A percentile compares a stretch with the other conserved stretches of the same genome.
phyloP scores from a whole-genome alignment of 1,284 basidiomycete genomes.

The Heterobasidion occidentale region DNA sequence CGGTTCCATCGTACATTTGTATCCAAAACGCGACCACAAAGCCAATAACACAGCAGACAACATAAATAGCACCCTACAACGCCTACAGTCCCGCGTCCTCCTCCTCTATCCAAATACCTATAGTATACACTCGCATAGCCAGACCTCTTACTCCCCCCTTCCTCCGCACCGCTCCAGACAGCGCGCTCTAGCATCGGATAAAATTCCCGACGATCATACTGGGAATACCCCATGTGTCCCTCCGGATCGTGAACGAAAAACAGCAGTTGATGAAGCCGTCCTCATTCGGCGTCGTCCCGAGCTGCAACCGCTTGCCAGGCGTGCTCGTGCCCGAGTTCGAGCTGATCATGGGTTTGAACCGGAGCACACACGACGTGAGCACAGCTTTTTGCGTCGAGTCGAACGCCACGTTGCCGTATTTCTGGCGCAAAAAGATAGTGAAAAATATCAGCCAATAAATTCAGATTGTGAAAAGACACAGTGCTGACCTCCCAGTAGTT shows the following conservation, averaged over 20 bases:
- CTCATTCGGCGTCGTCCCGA: slow-evolving; percentile 33
- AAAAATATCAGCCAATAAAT: not conserved
- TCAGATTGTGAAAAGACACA: slow-evolving; percentile 2
- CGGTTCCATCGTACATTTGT: too few species aligned
- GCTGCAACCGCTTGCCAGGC: slow-evolving; percentile 16
- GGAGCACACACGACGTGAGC: slow-evolving; percentile 87
- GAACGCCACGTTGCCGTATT: slow-evolving; percentile 93
- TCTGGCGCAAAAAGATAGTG: slow-evolving; percentile 33
- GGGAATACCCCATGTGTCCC: slow-evolving; percentile 90
- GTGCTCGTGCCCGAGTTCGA: slow-evolving; percentile 19
- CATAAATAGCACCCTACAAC: too few species aligned
- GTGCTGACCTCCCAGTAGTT: slow-evolving; percentile 90
- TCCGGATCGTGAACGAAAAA: slow-evolving; percentile 91
- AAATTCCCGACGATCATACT: slow-evolving; percentile 89
- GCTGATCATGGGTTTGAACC: slow-evolving; percentile 58
- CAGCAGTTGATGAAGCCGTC: slow-evolving; percentile 84
- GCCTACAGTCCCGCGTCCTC: too few species aligned
- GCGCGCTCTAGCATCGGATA: slow-evolving; percentile 43
- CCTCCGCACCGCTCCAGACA: not conserved
- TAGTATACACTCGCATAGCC: too few species aligned
- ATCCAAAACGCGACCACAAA: too few species aligned
- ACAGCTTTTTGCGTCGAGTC: slow-evolving; percentile 86
- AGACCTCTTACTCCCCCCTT: too few species aligned
- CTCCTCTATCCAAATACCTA: too few species aligned
- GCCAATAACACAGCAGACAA: too few species aligned